Conservation (phyloP, 2,329 filamentous ascomycete genomes). For the Botrytis tulipae region DNA sequence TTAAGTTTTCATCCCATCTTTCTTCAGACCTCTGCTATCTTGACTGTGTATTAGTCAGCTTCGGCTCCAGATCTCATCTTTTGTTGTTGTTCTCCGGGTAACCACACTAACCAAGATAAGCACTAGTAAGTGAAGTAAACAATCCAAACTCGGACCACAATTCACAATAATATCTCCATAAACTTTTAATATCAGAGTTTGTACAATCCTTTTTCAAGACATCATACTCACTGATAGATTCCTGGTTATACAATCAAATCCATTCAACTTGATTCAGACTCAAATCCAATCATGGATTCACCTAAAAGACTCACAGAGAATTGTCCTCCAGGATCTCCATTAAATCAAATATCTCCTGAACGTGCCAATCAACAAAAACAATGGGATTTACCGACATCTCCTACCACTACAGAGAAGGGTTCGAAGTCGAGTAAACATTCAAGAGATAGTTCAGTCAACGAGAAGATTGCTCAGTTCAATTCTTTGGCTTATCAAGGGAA, state of each 20-base stretch:
- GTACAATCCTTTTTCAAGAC: conserved; percentile 5
- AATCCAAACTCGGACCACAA: conserved; percentile 18
- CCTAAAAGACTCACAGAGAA: conserved; percentile 48
- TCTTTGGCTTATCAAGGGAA: conserved; percentile 56
- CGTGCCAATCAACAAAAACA: conserved; percentile 54
- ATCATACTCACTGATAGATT: not conserved
- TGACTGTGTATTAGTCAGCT: not conserved
- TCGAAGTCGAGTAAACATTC: conserved; percentile 33
- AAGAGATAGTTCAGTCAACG: conserved; percentile 61
- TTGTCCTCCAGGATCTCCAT: conserved; percentile 54
- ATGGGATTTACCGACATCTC: conserved; percentile 28
- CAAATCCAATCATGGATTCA: conserved; percentile 42
- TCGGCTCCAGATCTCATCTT: not conserved
- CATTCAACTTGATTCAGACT: not conserved
- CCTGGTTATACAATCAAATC: not conserved
- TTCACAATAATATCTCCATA: conserved; percentile 15
- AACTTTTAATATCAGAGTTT: conserved; percentile 7
- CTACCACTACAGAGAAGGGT: conserved; percentile 20
- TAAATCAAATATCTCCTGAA: conserved; percentile 62
- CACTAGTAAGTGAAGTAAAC: conserved; percentile 17
- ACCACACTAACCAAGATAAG: conserved; percentile 13
- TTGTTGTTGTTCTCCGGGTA: not conserved
- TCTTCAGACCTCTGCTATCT: not conserved
- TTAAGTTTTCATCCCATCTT: not conserved
- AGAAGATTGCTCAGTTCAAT: conserved; percentile 73